phyloP scores from a whole-genome alignment of 2,329 filamentous ascomycete species.

The Trichoderma sp. region DNA sequence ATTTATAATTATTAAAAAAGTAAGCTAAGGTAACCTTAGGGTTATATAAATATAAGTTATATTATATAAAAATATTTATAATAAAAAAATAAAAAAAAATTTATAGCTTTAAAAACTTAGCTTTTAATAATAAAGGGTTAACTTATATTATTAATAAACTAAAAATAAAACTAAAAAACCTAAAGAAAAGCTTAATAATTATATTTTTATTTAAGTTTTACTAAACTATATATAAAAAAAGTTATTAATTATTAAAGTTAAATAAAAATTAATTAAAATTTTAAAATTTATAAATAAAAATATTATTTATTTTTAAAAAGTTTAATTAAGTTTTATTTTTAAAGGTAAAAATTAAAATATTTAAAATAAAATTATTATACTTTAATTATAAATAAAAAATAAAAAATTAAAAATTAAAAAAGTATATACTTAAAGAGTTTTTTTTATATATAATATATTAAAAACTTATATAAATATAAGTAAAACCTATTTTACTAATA shows the following conservation, averaged over 20 bases:
- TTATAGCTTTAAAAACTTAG: no score
- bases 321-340: not conserved
- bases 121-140: not conserved
- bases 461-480: not conserved
- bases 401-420: constrained; percentile 3
- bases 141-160: not conserved
- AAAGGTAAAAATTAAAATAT: not conserved
- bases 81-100: no score
- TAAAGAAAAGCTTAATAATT: not conserved
- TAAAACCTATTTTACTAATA: not conserved
- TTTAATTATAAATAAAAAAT: not conserved
- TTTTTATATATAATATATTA: not conserved
- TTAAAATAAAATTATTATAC: not conserved
- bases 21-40: not conserved
- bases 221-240: not conserved
- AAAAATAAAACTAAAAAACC: not conserved
- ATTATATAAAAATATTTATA: not conserved
- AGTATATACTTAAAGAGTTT: not conserved
- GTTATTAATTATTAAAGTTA: not conserved
- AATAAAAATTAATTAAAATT: not conserved
- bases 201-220: not conserved
- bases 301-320: not conserved
- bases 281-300: not conserved
- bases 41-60: not conserved
- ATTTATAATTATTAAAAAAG: not conserved